Percentiles rank a stretch among this genome's conserved stretches.
phyloP scores from a whole-genome alignment of 176 grass and related monocot genomes.

The Triticum monococcum region DNA sequence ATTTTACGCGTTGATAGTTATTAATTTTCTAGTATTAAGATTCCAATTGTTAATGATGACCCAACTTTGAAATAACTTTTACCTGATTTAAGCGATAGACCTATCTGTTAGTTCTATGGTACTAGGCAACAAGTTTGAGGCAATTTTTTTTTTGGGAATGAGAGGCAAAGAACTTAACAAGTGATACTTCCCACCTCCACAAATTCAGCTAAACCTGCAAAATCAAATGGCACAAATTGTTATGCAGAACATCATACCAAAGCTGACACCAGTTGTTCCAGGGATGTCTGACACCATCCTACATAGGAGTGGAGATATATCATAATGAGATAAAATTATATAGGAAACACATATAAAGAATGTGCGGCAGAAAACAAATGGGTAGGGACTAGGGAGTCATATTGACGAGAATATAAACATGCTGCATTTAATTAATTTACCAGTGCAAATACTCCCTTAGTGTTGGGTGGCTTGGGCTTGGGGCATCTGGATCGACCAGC shows the following conservation, averaged over 20 bases:
- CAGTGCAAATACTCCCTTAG: constrained; percentile 86
- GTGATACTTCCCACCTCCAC: neutral
- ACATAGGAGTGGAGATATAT: constrained; percentile 6
- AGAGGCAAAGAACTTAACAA: neutral
- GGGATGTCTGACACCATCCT: constrained; percentile 87
- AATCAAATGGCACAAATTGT: neutral
- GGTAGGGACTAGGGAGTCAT: neutral
- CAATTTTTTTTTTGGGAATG: neutral
- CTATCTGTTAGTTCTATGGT: too few species aligned
- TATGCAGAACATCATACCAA: constrained; percentile 48
- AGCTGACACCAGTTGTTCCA: constrained; percentile 51
- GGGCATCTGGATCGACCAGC: constrained; percentile 80
- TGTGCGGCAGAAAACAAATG: neutral
- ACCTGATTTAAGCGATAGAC: too few species aligned
- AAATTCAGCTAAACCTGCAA: neutral
- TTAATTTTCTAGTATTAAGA: too few species aligned
- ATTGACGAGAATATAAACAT: neutral
- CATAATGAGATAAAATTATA: constrained; percentile 17
- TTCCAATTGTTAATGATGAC: too few species aligned
- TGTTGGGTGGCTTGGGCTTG: constrained; percentile 61
- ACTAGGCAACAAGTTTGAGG: neutral
- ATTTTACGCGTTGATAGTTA: too few species aligned
- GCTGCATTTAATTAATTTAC: constrained; percentile 30
- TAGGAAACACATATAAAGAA: neutral
- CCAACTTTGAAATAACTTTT: too few species aligned